Conservation (phyloP, 176 grass and related monocot genomes). For the Cenchrus fungigraminus region DNA sequence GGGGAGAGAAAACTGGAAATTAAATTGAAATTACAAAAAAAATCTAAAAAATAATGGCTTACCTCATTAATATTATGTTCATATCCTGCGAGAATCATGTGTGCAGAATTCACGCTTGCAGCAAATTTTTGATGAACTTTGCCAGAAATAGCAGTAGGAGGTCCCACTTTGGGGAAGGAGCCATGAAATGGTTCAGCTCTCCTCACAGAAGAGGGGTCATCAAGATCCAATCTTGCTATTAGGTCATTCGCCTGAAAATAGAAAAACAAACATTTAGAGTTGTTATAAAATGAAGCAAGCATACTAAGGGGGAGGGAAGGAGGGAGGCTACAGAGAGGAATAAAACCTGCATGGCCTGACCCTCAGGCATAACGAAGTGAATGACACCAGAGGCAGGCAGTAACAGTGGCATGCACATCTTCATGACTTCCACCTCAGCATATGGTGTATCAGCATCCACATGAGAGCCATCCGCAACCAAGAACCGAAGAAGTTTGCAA, state of each 20-base stretch:
- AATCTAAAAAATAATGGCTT: conserved; percentile 28
- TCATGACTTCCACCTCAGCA: conserved; percentile 99
- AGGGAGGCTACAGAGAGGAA: background rate
- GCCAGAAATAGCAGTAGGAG: conserved; percentile 85
- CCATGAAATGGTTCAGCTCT: conserved; percentile 93
- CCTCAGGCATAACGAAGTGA: conserved; percentile 92
- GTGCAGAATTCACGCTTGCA: conserved; percentile 76
- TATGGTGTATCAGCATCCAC: conserved; percentile 92
- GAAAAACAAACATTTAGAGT: conserved; percentile 17
- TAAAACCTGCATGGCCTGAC: conserved; percentile 92
- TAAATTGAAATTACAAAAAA: conserved; percentile 35
- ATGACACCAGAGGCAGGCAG: conserved; percentile 92
- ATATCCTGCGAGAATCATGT: conserved; percentile 99
- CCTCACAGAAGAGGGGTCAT: conserved; percentile 92
- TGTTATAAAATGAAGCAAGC: conserved; percentile 19
- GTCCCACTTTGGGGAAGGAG: conserved; percentile 89
- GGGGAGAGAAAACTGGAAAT: background rate
- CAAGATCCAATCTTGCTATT: conserved; percentile 93
- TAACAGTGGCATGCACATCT: conserved; percentile 99
- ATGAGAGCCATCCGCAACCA: conserved; percentile 90
- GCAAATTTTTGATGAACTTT: conserved; percentile 97
- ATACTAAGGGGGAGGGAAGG: conserved; percentile 5
- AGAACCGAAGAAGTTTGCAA: conserved; percentile 96
- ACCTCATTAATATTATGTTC: conserved; percentile 89
- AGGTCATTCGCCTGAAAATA: conserved; percentile 73